Evolutionary conservation across 2,329 filamentous ascomycete species (phyloP).

Genomic region (Cladosporium oxysporum): DNA sequence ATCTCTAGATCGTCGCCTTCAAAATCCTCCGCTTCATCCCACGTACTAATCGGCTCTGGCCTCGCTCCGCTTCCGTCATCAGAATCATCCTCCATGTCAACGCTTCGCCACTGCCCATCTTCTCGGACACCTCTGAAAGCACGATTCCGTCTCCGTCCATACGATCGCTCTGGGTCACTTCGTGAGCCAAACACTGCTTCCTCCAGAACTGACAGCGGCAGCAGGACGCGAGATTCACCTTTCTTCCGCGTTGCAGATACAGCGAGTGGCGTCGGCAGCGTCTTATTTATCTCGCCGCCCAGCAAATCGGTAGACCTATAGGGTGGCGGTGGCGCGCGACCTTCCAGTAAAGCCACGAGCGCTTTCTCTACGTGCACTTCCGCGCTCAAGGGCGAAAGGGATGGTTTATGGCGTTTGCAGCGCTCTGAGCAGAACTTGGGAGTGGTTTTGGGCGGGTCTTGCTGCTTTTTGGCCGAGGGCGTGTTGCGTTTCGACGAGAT

Average conservation of each 20-base stretch:
- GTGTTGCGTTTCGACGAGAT: conserved; percentile 41
- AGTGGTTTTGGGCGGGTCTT: conserved; percentile 29
- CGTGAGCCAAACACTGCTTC: conserved; percentile 51
- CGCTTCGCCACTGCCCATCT: conserved; percentile 44
- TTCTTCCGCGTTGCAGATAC: conserved; percentile 38
- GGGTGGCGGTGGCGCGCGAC: conserved; percentile 28
- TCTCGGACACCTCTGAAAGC: conserved; percentile 43
- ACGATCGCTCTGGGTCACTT: conserved; percentile 49
- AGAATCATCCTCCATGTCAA: conserved; percentile 49
- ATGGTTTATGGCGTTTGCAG: conserved; percentile 56
- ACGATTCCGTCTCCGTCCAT: conserved; percentile 50
- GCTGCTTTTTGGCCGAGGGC: conserved; percentile 31
- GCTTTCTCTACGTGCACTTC: conserved; percentile 57
- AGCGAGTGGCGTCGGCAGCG: not conserved
- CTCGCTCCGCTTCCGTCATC: conserved; percentile 14
- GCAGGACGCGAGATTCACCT: conserved; percentile 53
- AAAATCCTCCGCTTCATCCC: conserved; percentile 15
- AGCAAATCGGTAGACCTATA: conserved; percentile 19
- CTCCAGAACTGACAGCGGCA: conserved; percentile 55
- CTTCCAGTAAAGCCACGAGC: conserved; percentile 48
- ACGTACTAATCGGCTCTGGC: conserved; percentile 13
- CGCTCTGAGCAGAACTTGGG: conserved; percentile 60
- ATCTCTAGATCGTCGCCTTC: conserved; percentile 10
- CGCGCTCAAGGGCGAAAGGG: conserved; percentile 37
- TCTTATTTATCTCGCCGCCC: conserved; percentile 32